phyloP scores from a whole-genome alignment of 2,329 filamentous ascomycete species.

The Neocatenulostroma microsporum region DNA sequence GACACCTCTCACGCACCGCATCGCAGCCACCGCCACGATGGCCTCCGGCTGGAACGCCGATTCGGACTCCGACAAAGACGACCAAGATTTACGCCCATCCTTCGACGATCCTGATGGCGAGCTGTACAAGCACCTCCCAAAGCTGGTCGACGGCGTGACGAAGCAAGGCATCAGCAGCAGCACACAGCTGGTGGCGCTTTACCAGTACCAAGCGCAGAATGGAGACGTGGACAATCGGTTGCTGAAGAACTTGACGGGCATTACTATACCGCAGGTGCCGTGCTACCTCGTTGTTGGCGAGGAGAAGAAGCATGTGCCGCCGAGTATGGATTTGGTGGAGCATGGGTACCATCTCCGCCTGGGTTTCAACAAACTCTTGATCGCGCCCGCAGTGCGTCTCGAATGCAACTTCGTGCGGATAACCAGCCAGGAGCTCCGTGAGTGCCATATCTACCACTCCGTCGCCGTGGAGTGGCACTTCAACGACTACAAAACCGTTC shows the following conservation, averaged over 20 bases:
- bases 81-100: neutral
- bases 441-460: no score
- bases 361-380: slow-evolving; percentile 13
- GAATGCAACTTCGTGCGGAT: slow-evolving; percentile 6
- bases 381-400: slow-evolving; percentile 10
- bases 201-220: slow-evolving; percentile 1
- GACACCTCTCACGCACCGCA: no score
- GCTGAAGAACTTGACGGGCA: slow-evolving; percentile 9
- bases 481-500: slow-evolving; percentile 7
- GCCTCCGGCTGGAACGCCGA: slow-evolving; percentile 1
- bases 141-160: slow-evolving; percentile 7
- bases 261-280: slow-evolving; percentile 4
- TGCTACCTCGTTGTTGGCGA: slow-evolving; percentile 7
- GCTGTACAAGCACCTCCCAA: slow-evolving; percentile 5
- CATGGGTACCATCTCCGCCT: slow-evolving; percentile 6
- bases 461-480: slow-evolving; percentile 13
- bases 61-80: neutral
- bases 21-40: no score
- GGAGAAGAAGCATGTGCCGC: slow-evolving; percentile 3
- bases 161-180: slow-evolving; percentile 1
- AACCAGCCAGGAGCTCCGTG: neutral
- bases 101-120: slow-evolving; percentile 1
- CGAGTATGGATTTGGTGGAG: neutral
- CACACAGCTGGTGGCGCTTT: slow-evolving; percentile 8
- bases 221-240: slow-evolving; percentile 8